Conservation (phyloP, 768 basidiomycete species). For the Lactarius evosmus region DNA sequence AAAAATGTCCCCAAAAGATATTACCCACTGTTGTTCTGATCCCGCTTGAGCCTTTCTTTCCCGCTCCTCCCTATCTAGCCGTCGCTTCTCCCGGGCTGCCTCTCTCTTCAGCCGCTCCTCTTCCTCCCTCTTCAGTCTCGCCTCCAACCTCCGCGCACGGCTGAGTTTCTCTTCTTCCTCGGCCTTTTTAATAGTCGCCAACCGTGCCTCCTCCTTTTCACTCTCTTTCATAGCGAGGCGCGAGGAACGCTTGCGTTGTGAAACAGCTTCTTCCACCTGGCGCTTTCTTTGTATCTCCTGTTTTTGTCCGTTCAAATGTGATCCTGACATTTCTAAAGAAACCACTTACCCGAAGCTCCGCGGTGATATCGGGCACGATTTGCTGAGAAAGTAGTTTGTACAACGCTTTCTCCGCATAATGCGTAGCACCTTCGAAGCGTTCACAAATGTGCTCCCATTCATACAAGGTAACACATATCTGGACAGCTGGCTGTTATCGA, state of each 20-base stretch:
- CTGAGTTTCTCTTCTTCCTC: conserved; percentile 69
- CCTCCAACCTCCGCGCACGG: conserved; percentile 51
- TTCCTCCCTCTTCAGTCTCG: conserved; percentile 40
- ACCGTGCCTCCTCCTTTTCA: conserved; percentile 70
- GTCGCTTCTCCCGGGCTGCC: conserved; percentile 53
- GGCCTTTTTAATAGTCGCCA: conserved; percentile 53
- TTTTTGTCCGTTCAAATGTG: conserved; percentile 2
- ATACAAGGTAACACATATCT: conserved; percentile 79
- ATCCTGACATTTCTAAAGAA: neutral
- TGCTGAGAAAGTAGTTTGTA: conserved; percentile 61
- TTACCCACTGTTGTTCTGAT: conserved; percentile 28
- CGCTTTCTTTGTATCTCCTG: conserved; percentile 64
- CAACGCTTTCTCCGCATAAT: conserved; percentile 79
- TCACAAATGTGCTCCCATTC: conserved; percentile 85
- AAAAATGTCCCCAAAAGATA: neutral
- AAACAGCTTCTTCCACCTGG: conserved; percentile 68
- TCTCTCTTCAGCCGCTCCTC: conserved; percentile 47
- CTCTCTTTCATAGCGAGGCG: conserved; percentile 80
- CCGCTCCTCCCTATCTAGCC: conserved; percentile 36
- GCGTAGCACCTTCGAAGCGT: conserved; percentile 68
- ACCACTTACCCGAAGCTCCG: conserved; percentile 57
- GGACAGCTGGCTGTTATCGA: conserved; percentile 3
- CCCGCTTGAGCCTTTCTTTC: conserved; percentile 15
- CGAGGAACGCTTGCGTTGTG: conserved; percentile 87
- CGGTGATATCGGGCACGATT: conserved; percentile 68